These are phyloP conservation scores for Zhuliangozyma parablackwelliae DNA, from an alignment of 1,139 yeast species.

Conservation along the genomic window DNA sequence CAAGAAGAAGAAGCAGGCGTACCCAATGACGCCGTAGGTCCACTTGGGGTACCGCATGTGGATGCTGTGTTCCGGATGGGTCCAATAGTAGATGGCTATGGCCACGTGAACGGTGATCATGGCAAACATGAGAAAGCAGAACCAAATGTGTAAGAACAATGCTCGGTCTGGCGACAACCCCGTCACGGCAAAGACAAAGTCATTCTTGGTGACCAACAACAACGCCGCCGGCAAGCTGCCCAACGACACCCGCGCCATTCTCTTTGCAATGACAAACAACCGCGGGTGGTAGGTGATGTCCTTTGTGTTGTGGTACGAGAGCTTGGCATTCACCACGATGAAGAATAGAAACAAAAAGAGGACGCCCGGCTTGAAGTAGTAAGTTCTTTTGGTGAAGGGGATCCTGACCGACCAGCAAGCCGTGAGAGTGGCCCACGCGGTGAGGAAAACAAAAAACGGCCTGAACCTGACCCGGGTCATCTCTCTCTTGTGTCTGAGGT, in stretches of 20 bases:
- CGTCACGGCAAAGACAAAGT: slow-evolving; percentile 33
- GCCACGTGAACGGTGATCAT: slow-evolving; percentile 33
- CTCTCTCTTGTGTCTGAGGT: slow-evolving; percentile 13
- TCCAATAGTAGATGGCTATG: slow-evolving; percentile 35
- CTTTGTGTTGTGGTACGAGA: slow-evolving; percentile 24
- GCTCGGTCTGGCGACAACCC: slow-evolving; percentile 43
- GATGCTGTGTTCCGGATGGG: slow-evolving; percentile 35
- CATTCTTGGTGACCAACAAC: slow-evolving; percentile 35
- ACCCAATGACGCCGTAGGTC: slow-evolving; percentile 48
- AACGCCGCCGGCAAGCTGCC: slow-evolving; percentile 40
- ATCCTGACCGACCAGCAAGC: slow-evolving; percentile 14
- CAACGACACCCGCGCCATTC: slow-evolving; percentile 40
- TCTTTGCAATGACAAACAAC: slow-evolving; percentile 37
- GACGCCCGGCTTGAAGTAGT: slow-evolving; percentile 42
- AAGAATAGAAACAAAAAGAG: slow-evolving; percentile 23
- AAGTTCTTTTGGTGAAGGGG: slow-evolving; percentile 1
- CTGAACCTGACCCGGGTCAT: slow-evolving; percentile 9
- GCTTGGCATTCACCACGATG: slow-evolving; percentile 24
- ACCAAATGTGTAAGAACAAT: slow-evolving; percentile 40
- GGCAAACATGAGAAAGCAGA: slow-evolving; percentile 36
- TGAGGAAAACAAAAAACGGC: slow-evolving; percentile 22
- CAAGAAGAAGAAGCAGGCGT: slow-evolving; percentile 31
- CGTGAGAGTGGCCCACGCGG: slow-evolving; percentile 26
- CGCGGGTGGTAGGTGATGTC: slow-evolving; percentile 39
- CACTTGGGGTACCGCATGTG: slow-evolving; percentile 34